Percentiles rank a stretch among this genome's conserved stretches.
Evolutionary conservation across 2,329 filamentous ascomycete genomes (phyloP).

Genomic region (Pleomassaria siparia): DNA sequence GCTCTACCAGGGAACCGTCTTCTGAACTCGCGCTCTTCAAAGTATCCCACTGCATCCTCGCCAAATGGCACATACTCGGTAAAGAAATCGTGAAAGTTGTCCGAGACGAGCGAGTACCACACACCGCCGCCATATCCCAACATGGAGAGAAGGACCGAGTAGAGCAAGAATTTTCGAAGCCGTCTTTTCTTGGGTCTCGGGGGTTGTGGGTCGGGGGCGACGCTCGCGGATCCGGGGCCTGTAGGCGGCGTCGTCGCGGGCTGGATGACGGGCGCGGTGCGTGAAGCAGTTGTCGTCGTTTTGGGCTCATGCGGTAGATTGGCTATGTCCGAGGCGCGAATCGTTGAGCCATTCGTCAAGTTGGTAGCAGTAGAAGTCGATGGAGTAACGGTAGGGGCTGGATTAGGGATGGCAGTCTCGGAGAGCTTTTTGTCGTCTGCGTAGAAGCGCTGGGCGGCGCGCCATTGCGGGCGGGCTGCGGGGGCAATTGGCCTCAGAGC

Average conservation of each 20-base stretch:
- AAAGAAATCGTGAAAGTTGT: conserved; percentile 99
- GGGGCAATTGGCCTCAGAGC: conserved; percentile 41
- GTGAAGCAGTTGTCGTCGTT: conserved; percentile 25
- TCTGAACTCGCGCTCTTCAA: conserved; percentile 92
- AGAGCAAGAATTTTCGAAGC: conserved; percentile 75
- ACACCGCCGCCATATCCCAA: conserved; percentile 85
- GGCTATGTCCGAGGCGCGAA: conserved; percentile 53
- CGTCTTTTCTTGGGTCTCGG: conserved; percentile 68
- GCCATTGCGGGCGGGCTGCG: conserved; percentile 41
- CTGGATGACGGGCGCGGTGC: conserved; percentile 32
- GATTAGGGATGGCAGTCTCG: conserved; percentile 41
- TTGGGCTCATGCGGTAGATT: conserved; percentile 48
- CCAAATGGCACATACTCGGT: conserved; percentile 95
- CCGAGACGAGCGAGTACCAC: conserved; percentile 88
- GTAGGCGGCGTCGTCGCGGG: conserved; percentile 43
- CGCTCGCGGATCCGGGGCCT: conserved; percentile 45
- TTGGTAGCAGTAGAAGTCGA: conserved; percentile 25
- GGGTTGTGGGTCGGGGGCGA: conserved; percentile 44
- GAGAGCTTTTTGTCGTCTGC: conserved; percentile 50
- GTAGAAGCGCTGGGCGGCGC: conserved; percentile 50
- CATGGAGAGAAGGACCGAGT: conserved; percentile 72
- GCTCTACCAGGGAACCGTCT: conserved; percentile 69
- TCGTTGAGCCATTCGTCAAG: conserved; percentile 35
- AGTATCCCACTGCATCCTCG: conserved; percentile 90
- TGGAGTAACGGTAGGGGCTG: conserved; percentile 41